Base-by-base conservation (phyloP, 257 asterid genomes). In the Henckelia pumila region DNA sequence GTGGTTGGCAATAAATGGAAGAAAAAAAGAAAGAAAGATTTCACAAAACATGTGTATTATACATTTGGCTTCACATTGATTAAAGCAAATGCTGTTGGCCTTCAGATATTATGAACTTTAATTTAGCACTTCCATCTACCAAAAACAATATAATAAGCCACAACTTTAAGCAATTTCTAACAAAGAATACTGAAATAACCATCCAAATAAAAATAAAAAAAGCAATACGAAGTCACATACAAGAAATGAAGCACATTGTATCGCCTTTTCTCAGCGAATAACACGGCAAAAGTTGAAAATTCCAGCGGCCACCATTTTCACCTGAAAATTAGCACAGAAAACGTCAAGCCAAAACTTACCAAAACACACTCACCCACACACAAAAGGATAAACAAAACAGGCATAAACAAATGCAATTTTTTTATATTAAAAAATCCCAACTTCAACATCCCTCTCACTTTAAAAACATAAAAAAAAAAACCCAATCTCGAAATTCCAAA, bases 181-280 rank as follows among this genome's bases (percentile, higher is more conserved):
- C 25, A 26, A 14, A 40, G 32, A 63, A 72, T 65, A 58, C 67
- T 33, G 33, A 16, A 32, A 63, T 44, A 32, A 72, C 22, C 70
- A 69, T 52, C 33, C 49, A 59, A 70, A 28, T 32, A 56, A 21
- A 35, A 61, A 65, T 56, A 67, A 28, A 71, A 58, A 73, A 67
- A 52, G 56, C 71, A 82, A 49, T 56, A 58, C 22, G 73, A 71
- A 71, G 24, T 67, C 20, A 37, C 37, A 40, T 50, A 67, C 67
- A 72, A 71, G 53, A 67, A n/a, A 19, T 58, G 77, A 58, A 78
- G 77, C 76, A 78, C 75, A 81, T 71, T 71, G 85, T 68, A 78
- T 47, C 70, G 72, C 77, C 83, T 66, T 76, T 69, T 19, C 68
- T 62, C 75, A 63, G 64, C 53, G 67, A 75, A 74, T 3, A 66